Conservation (phyloP, 306 rosid genomes). For the Erythrophleum fordii region DNA sequence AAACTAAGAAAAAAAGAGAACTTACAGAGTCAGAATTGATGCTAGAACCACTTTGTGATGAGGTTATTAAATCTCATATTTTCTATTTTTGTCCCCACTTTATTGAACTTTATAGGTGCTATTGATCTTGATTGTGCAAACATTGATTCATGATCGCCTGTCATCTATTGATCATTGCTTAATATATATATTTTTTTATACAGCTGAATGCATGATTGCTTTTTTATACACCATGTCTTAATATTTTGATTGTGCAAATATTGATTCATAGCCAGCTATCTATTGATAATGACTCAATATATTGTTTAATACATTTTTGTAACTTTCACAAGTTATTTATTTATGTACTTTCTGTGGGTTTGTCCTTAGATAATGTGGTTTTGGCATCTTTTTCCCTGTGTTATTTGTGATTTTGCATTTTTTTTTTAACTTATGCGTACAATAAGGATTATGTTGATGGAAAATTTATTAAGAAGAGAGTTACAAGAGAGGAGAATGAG, state of each 20-base stretch:
- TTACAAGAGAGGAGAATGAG: neutral
- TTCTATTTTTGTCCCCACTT: slow-evolving; percentile 11
- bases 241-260: too few relatives aligned
- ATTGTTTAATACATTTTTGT: too few relatives aligned
- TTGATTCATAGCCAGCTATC: too few relatives aligned
- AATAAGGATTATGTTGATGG: too few relatives aligned
- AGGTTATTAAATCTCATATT: slow-evolving; percentile 57
- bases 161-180: neutral
- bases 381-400: too few relatives aligned
- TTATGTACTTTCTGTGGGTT: too few relatives aligned
- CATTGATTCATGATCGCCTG: slow-evolving; percentile 4
- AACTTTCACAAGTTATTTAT: too few relatives aligned
- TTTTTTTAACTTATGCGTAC: too few relatives aligned
- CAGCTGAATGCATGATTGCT: neutral
- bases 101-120: slow-evolving; percentile 16
- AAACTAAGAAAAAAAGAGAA: slow-evolving; percentile 54
- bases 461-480: neutral
- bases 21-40: slow-evolving; percentile 64
- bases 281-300: neutral
- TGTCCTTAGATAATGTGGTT: too few relatives aligned
- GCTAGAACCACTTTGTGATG: slow-evolving; percentile 83
- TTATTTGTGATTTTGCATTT: too few relatives aligned
- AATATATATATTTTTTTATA: neutral
- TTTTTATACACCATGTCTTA: neutral
- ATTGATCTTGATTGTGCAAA: slow-evolving; percentile 23